Conservation (phyloP, 306 rosid genomes). For the Fagus crenata region DNA sequence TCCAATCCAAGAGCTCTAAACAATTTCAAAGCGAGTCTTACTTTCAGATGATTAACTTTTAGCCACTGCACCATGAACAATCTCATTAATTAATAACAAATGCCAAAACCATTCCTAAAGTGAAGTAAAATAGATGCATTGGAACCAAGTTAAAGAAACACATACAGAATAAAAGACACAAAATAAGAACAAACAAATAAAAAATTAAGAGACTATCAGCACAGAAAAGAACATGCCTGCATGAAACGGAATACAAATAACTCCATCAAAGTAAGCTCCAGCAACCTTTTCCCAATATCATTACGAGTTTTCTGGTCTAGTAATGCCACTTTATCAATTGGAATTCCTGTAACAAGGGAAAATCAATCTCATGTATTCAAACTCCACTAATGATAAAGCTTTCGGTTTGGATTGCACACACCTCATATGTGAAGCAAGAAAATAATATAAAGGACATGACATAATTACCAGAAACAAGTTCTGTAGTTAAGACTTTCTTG, state of each 20-base stretch:
- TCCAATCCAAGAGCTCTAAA: background rate
- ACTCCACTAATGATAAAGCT: background rate
- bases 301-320: constrained; percentile 84
- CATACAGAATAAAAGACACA: background rate
- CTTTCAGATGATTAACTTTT: background rate
- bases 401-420: constrained; percentile 9
- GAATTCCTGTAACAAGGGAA: constrained; percentile 67
- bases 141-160: background rate
- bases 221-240: constrained; percentile 69
- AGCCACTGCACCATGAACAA: background rate
- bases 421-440: constrained; percentile 18
- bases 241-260: constrained; percentile 75
- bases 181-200: background rate
- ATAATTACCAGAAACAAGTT: constrained; percentile 69
- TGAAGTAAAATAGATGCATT: background rate
- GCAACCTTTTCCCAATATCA: constrained; percentile 75
- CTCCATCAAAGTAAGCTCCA: constrained; percentile 85
- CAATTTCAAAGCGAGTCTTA: background rate
- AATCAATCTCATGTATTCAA: constrained; percentile 27
- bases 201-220: constrained; percentile 9
- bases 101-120: background rate
- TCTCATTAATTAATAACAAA: constrained; percentile 8
- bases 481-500: constrained; percentile 76
- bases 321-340: constrained; percentile 85
- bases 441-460: constrained; percentile 23